Conservation (phyloP, 192 early-diverging fungal genomes). For the Coemansia sp. region DNA sequence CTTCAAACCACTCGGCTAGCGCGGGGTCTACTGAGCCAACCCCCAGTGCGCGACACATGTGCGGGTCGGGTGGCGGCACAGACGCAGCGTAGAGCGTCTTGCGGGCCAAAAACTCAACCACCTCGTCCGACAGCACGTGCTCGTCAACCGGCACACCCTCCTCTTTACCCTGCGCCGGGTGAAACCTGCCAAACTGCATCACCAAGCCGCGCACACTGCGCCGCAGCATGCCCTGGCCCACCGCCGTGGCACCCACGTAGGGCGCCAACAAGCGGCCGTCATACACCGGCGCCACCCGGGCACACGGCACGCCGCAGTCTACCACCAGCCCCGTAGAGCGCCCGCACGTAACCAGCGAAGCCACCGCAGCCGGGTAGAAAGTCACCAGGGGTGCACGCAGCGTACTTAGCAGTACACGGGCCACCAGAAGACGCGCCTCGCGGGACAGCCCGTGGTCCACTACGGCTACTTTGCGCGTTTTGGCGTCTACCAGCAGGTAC, state of each 20-base stretch:
- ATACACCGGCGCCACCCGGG: slow-evolving; percentile 73
- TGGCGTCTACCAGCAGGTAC: slow-evolving; percentile 77
- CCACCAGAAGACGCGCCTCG: slow-evolving; percentile 70
- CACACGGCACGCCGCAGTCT: slow-evolving; percentile 78
- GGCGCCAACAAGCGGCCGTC: slow-evolving; percentile 24
- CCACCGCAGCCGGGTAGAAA: slow-evolving; percentile 68
- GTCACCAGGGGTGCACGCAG: slow-evolving; percentile 78
- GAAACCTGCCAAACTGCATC: slow-evolving; percentile 10
- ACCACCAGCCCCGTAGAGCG: slow-evolving; percentile 76
- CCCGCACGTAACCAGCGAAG: slow-evolving; percentile 76
- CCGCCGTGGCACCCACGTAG: slow-evolving; percentile 7
- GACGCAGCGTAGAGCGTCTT: slow-evolving; percentile 12
- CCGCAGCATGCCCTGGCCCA: slow-evolving; percentile 18
- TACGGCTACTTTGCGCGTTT: slow-evolving; percentile 78
- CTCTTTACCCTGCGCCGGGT: background rate
- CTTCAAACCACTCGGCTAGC: slow-evolving; percentile 19
- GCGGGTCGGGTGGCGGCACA: background rate
- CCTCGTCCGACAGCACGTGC: slow-evolving; percentile 4
- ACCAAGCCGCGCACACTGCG: slow-evolving; percentile 11
- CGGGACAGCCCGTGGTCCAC: no score
- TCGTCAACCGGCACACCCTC: slow-evolving; percentile 3
- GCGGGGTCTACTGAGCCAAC: background rate
- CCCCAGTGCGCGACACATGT: background rate
- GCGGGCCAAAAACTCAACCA: slow-evolving; percentile 9
- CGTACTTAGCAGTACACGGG: slow-evolving; percentile 69